These are phyloP conservation scores for Sicyos edulis DNA, from an alignment of 306 rosid species.

Conservation along the genomic window DNA sequence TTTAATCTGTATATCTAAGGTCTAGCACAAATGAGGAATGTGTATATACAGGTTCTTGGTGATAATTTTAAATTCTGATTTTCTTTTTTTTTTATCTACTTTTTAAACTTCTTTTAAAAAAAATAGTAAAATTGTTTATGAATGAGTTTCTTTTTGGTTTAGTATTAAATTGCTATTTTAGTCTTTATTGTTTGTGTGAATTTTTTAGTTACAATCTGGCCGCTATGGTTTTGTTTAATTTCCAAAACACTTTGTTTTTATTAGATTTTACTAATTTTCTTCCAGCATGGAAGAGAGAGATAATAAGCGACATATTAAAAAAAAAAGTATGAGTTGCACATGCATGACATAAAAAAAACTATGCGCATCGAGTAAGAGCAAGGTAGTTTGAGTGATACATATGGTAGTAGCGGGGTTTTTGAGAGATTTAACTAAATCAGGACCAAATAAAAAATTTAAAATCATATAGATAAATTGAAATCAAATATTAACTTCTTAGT, in stretches of 20 bases:
- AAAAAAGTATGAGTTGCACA: not conserved
- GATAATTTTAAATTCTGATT: not conserved
- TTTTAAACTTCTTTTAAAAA: not conserved
- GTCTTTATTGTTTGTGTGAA: not conserved
- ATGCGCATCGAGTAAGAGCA: too few relatives aligned
- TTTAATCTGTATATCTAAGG: slow-evolving; percentile 15
- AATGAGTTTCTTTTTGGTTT: not conserved
- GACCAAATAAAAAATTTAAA: not conserved
- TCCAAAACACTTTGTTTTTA: not conserved
- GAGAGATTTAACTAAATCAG: not conserved
- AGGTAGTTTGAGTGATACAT: not conserved
- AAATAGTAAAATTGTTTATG: not conserved
- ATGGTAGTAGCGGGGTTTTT: not conserved
- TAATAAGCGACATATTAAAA: not conserved
- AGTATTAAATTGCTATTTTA: not conserved
- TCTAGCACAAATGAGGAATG: slow-evolving; percentile 6
- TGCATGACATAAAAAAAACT: too few relatives aligned
- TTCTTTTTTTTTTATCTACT: not conserved
- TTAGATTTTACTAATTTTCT: not conserved
- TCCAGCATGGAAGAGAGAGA: not conserved
- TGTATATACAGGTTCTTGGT: not conserved
- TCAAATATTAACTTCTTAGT: not conserved
- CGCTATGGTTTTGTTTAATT: not conserved
- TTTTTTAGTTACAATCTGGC: not conserved
- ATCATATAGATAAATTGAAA: not conserved